Conservation (phyloP, 2,329 filamentous ascomycete genomes). For the Neurospora sp. region DNA sequence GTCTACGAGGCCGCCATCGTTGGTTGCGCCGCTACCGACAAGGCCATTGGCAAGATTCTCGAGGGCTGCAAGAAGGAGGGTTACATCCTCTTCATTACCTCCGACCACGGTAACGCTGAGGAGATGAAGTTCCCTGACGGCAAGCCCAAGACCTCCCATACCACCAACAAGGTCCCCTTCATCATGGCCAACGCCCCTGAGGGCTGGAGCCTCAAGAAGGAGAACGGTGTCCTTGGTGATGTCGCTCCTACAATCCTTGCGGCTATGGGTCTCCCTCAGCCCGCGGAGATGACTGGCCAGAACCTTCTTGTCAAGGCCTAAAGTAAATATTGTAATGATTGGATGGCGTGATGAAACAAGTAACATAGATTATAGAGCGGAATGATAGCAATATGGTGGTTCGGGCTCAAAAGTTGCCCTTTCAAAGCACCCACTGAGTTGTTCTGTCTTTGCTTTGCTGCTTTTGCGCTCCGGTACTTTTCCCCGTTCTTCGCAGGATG, state of each 20-base stretch:
- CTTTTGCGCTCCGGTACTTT: not conserved
- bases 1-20: conserved; percentile 91
- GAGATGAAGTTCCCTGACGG: conserved; percentile 97
- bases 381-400: not conserved
- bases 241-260: conserved; percentile 91
- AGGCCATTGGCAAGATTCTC: conserved; percentile 85
- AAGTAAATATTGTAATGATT: not conserved
- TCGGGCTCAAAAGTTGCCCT: not conserved
- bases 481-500: not conserved
- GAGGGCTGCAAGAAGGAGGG: conserved; percentile 89
- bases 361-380: conserved; percentile 3
- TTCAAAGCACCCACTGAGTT: not conserved
- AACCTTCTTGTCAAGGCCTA: conserved; percentile 72
- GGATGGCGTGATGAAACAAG: conserved; percentile 1
- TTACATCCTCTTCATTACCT: conserved; percentile 90
- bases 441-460: not conserved
- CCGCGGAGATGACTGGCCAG: conserved; percentile 82
- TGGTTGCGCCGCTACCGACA: conserved; percentile 78
- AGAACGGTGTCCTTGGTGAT: conserved; percentile 85
- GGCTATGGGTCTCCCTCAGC: conserved; percentile 83
- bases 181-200: conserved; percentile 95
- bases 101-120: conserved; percentile 96
- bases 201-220: conserved; percentile 77
- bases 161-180: conserved; percentile 94
- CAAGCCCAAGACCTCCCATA: conserved; percentile 96